Percentiles rank a stretch among this genome's conserved stretches.
Evolutionary conservation across 2,329 filamentous ascomycete genomes (phyloP).

Genomic region (Neoascochyta sp.): DNA sequence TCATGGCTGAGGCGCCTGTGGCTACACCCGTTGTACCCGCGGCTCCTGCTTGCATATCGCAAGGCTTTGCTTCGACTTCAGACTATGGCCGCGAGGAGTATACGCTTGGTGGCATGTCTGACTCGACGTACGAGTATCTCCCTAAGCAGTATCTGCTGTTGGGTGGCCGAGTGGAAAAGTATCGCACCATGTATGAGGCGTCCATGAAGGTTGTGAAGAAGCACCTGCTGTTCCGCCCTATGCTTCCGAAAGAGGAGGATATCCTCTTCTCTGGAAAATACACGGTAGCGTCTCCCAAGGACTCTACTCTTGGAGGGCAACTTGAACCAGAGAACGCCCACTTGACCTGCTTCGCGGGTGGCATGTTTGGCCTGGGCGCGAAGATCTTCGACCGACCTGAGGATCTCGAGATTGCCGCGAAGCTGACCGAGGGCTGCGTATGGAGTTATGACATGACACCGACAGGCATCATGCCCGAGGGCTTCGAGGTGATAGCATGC

Average conservation of each 20-base stretch:
- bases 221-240: slow-evolving; percentile 50
- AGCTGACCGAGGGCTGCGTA: slow-evolving; percentile 61
- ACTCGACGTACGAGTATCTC: slow-evolving; percentile 44
- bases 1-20: slow-evolving; percentile 2
- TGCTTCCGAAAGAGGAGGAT: slow-evolving; percentile 46
- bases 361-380: slow-evolving; percentile 65
- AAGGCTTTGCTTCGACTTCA: slow-evolving; percentile 54
- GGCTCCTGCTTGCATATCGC: slow-evolving; percentile 37
- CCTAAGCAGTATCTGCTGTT: slow-evolving; percentile 49
- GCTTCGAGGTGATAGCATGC: slow-evolving; percentile 50
- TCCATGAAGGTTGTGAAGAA: slow-evolving; percentile 44
- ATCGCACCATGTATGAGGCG: slow-evolving; percentile 56
- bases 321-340: slow-evolving; percentile 52
- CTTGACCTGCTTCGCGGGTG: slow-evolving; percentile 67
- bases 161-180: slow-evolving; percentile 46
- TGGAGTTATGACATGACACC: slow-evolving; percentile 58
- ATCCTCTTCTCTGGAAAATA: slow-evolving; percentile 42
- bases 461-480: slow-evolving; percentile 61
- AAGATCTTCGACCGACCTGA: slow-evolving; percentile 55
- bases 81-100: slow-evolving; percentile 45
- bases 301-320: slow-evolving; percentile 20
- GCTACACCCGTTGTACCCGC: slow-evolving; percentile 10
- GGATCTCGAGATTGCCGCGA: slow-evolving; percentile 55
- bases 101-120: slow-evolving; percentile 41
- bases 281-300: slow-evolving; percentile 29